These are phyloP conservation scores for Aureobasidium uvarum DNA, from an alignment of 2,329 filamentous ascomycete species.

Conservation along the genomic window DNA sequence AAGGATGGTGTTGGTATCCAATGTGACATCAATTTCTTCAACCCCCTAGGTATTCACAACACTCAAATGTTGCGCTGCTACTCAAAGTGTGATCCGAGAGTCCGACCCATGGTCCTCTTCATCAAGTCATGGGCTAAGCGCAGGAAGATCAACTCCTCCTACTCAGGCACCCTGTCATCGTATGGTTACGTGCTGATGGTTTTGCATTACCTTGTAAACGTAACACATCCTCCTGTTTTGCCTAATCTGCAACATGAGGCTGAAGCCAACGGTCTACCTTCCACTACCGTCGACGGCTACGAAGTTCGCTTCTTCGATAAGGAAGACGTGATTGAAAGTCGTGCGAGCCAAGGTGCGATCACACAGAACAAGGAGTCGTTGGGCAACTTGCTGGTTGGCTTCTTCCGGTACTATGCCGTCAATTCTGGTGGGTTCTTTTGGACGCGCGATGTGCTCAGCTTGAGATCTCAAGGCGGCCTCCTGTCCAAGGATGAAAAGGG, in stretches of 20 bases:
- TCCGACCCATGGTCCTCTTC: slow-evolving; percentile 76
- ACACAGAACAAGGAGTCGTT: slow-evolving; percentile 68
- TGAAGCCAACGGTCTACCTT: slow-evolving; percentile 25
- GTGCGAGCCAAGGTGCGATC: slow-evolving; percentile 59
- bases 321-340: slow-evolving; percentile 64
- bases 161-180: slow-evolving; percentile 80
- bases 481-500: slow-evolving; percentile 73
- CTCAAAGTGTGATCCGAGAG: slow-evolving; percentile 71
- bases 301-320: slow-evolving; percentile 76
- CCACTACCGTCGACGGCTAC: slow-evolving; percentile 51
- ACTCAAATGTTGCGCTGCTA: slow-evolving; percentile 81
- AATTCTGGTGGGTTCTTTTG: slow-evolving; percentile 70
- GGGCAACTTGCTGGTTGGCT: slow-evolving; percentile 71
- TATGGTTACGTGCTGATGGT: slow-evolving; percentile 94
- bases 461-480: slow-evolving; percentile 68
- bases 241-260: slow-evolving; percentile 70
- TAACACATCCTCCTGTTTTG: slow-evolving; percentile 75
- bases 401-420: slow-evolving; percentile 80
- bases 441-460: slow-evolving; percentile 74
- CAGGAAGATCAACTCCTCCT: slow-evolving; percentile 81
- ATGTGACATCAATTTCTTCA: slow-evolving; percentile 90
- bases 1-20: slow-evolving; percentile 76
- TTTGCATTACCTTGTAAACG: slow-evolving; percentile 82
- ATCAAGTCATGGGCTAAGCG: slow-evolving; percentile 88
- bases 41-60: slow-evolving; percentile 79